Percentiles rank a stretch among this genome's conserved stretches.
phyloP scores from a whole-genome alignment of 805 yeast species.

The Lipomyces kockii region DNA sequence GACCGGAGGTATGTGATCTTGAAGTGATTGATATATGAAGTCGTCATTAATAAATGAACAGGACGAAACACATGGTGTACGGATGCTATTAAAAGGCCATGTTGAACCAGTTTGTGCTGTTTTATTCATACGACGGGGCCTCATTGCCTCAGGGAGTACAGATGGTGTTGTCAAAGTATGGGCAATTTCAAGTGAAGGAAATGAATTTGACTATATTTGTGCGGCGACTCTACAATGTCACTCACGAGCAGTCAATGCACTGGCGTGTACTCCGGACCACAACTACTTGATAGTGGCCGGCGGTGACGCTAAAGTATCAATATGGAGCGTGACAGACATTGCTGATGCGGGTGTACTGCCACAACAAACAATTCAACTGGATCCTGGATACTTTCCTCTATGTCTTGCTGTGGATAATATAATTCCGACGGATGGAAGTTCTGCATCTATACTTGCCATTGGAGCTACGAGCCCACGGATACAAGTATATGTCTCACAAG shows the following conservation, averaged over 20 bases:
- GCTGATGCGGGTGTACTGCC: conserved; percentile 2
- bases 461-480: conserved; percentile 65
- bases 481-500: conserved; percentile 19
- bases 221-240: conserved; percentile 13
- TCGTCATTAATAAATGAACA: background rate
- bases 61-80: conserved; percentile 52
- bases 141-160: conserved; percentile 64
- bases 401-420: conserved; percentile 47
- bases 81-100: conserved; percentile 64
- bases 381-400: conserved; percentile 57
- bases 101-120: conserved; percentile 68
- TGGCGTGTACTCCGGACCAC: conserved; percentile 22
- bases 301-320: conserved; percentile 34
- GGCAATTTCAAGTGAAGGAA: conserved; percentile 42
- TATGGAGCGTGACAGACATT: conserved; percentile 34
- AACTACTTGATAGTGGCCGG: conserved; percentile 16
- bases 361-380: conserved; percentile 44
- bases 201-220: conserved; percentile 47
- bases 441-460: conserved; percentile 55
- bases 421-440: conserved; percentile 2
- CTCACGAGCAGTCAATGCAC: conserved; percentile 16
- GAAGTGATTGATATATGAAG: background rate
- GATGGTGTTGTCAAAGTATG: conserved; percentile 69
- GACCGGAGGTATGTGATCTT: conserved; percentile 51
- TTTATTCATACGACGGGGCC: conserved; percentile 55